phyloP scores from a whole-genome alignment of 371 early-diverging fungal genomes.

The Rhizopus microsporus region DNA sequence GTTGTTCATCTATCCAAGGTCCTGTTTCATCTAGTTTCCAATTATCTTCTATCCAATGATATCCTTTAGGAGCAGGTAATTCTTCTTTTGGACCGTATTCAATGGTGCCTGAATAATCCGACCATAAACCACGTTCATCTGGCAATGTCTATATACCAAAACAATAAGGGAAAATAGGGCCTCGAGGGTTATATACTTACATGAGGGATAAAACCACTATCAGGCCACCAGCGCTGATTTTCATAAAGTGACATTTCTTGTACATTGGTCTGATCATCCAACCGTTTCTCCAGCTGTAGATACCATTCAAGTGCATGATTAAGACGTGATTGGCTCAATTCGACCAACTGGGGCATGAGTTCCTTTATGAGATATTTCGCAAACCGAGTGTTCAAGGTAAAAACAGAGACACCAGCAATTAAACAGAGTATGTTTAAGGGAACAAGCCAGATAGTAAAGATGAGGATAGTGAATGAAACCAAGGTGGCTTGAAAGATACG shows the following conservation, averaged over 20 bases:
- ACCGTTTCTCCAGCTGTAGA: constrained; percentile 26
- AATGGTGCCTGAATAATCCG: constrained; percentile 36
- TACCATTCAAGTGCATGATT: constrained; percentile 21
- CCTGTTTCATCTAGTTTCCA: constrained; percentile 46
- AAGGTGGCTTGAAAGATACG: constrained; percentile 34
- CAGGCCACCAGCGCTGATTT: constrained; percentile 50
- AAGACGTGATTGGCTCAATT: constrained; percentile 23
- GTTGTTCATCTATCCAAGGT: constrained; percentile 46
- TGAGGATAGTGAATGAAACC: constrained; percentile 16
- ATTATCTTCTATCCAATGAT: constrained; percentile 44
- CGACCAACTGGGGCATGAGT: constrained; percentile 28
- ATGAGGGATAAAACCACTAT: constrained; percentile 45
- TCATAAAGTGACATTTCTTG: constrained; percentile 42
- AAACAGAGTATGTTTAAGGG: constrained; percentile 31
- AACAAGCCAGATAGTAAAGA: constrained; percentile 30
- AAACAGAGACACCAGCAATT: constrained; percentile 30
- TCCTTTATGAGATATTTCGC: constrained; percentile 38
- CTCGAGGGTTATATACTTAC: constrained; percentile 18
- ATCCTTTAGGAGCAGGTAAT: constrained; percentile 40
- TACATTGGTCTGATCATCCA: constrained; percentile 24
- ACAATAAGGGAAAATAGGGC: neutral
- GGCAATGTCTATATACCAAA: constrained; percentile 17
- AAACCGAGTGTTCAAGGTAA: constrained; percentile 42
- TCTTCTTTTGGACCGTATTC: constrained; percentile 34
- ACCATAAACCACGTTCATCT: constrained; percentile 36